Evolutionary conservation across 2,329 filamentous ascomycete genomes (phyloP).

Genomic region (Lasiodiplodia gonubiensis): DNA sequence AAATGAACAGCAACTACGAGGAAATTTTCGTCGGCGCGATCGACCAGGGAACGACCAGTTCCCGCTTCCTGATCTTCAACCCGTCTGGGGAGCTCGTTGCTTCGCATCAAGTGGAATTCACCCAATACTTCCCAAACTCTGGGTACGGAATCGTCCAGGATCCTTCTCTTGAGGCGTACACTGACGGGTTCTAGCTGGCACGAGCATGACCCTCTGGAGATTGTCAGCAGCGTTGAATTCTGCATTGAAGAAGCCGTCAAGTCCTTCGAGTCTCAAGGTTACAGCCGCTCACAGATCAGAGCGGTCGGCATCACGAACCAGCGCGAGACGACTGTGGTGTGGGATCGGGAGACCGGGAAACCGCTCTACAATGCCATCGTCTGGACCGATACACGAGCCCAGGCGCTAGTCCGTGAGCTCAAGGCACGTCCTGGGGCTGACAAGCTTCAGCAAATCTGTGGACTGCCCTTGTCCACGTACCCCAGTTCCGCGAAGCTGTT

Average conservation of each 20-base stretch:
- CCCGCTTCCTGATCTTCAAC: constrained; percentile 85
- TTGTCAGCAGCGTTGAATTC: constrained; percentile 72
- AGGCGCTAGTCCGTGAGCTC: constrained; percentile 73
- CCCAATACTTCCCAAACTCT: constrained; percentile 77
- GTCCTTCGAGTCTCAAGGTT: constrained; percentile 68
- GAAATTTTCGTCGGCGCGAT: constrained; percentile 78
- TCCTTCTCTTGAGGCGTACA: not conserved
- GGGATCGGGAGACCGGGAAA: constrained; percentile 77
- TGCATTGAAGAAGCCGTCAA: constrained; percentile 76
- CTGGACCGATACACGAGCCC: constrained; percentile 81
- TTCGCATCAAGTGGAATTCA: constrained; percentile 80
- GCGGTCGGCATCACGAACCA: constrained; percentile 83
- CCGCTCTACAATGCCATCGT: constrained; percentile 81
- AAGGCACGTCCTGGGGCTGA: constrained; percentile 69
- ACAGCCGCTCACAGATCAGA: constrained; percentile 67
- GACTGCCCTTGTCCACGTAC: constrained; percentile 80
- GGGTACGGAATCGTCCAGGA: constrained; percentile 61
- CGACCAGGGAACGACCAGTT: constrained; percentile 84
- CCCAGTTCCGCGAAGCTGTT: constrained; percentile 81
- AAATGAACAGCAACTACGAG: constrained; percentile 30
- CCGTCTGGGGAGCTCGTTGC: constrained; percentile 73
- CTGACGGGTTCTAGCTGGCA: constrained; percentile 67
- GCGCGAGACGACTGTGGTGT: constrained; percentile 80
- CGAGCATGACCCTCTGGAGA: constrained; percentile 77
- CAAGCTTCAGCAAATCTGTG: constrained; percentile 69